Conservation (phyloP, 768 basidiomycete species). For the Leccinum variicolor region DNA sequence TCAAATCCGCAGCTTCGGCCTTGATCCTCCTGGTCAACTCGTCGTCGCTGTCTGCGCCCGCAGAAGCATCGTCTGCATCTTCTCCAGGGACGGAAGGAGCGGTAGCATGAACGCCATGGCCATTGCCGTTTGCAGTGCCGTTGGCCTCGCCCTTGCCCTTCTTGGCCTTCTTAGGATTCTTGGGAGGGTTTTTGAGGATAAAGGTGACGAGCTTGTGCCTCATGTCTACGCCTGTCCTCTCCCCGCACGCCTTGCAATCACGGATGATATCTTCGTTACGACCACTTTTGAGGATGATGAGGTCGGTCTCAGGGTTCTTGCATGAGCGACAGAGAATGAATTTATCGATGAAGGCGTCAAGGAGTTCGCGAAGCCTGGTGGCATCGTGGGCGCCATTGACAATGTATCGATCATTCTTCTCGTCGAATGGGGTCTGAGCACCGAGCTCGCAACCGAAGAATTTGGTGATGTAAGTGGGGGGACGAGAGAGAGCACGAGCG, state of each 20-base stretch:
- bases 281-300: conserved; percentile 83
- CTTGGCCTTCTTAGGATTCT: conserved; percentile 72
- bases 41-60: conserved; percentile 77
- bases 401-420: conserved; percentile 96
- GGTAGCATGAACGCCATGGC: conserved; percentile 40
- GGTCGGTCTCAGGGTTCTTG: conserved; percentile 99
- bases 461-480: conserved; percentile 95
- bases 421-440: conserved; percentile 94
- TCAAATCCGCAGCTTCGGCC: conserved; percentile 79
- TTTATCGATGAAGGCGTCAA: conserved; percentile 97
- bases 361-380: conserved; percentile 86
- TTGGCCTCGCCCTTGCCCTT: conserved; percentile 52
- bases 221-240: conserved; percentile 91
- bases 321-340: conserved; percentile 96
- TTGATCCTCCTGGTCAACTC: conserved; percentile 89
- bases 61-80: conserved; percentile 37
- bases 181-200: conserved; percentile 96
- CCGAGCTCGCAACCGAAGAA: conserved; percentile 99
- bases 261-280: conserved; percentile 81
- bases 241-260: conserved; percentile 98
- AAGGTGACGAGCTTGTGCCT: conserved; percentile 94
- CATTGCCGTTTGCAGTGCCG: conserved; percentile 48
- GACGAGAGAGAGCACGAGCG: conserved; percentile 90
- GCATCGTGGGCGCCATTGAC: conserved; percentile 97
- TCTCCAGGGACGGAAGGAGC: conserved; percentile 39